These are phyloP conservation scores for Maudiozyma bulderi DNA, from an alignment of 805 yeast species.

Conservation along the genomic window DNA sequence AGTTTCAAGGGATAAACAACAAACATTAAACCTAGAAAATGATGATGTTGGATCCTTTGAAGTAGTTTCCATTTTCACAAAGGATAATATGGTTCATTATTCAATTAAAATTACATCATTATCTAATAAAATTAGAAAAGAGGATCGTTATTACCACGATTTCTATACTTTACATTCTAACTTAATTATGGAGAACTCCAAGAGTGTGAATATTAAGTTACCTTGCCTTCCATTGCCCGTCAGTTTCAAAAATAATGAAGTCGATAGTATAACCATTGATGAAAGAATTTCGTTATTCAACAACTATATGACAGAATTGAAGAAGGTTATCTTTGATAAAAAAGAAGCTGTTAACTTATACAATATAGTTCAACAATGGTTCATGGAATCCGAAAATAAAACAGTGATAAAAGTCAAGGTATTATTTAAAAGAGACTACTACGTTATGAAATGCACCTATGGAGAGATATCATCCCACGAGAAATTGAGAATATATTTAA, in stretches of 20 bases:
- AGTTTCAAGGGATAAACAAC: neutral
- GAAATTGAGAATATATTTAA: slow-evolving; percentile 5
- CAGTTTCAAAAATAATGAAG: neutral
- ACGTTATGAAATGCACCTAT: slow-evolving; percentile 12
- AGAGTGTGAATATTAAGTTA: neutral
- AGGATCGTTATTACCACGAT: slow-evolving; percentile 14
- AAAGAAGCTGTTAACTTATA: neutral
- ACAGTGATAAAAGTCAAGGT: slow-evolving; percentile 14
- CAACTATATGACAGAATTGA: slow-evolving; percentile 4
- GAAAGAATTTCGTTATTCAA: slow-evolving; percentile 9
- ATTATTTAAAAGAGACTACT: slow-evolving; percentile 14
- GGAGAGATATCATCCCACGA: slow-evolving; percentile 8
- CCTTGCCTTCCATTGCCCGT: slow-evolving; percentile 11
- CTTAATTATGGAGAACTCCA: slow-evolving; percentile 1
- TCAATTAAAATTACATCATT: slow-evolving; percentile 7
- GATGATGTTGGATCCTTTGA: neutral
- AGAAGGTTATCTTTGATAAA: neutral
- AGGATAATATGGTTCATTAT: slow-evolving; percentile 13
- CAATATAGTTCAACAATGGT: slow-evolving; percentile 7
- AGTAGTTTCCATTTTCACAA: slow-evolving; percentile 9
- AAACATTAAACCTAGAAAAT: neutral
- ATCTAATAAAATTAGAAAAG: slow-evolving; percentile 6
- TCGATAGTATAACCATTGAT: neutral
- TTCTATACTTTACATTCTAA: slow-evolving; percentile 16
- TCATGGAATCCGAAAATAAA: neutral